Evolutionary conservation across 352 stramenopile species (phyloP).

Genomic region (Phytophthora niederhauseri): DNA sequence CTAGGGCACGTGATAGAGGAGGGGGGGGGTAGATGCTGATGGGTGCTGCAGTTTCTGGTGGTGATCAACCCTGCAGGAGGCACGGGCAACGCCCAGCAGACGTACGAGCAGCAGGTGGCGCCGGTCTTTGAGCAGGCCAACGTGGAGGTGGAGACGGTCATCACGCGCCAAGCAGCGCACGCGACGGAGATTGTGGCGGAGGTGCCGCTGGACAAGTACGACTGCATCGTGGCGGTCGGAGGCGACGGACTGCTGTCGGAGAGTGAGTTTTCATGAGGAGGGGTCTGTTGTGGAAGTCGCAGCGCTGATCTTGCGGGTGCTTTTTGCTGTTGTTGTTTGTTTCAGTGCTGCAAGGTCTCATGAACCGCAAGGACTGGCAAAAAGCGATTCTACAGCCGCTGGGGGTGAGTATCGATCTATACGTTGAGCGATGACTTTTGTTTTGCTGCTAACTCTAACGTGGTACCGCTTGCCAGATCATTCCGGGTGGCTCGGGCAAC

Average conservation of each 20-base stretch:
- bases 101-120: slow-evolving; percentile 54
- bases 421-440: not conserved
- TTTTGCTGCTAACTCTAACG: slow-evolving; percentile 9
- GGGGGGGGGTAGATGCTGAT: not conserved
- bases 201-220: slow-evolving; percentile 56
- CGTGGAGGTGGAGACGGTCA: slow-evolving; percentile 57
- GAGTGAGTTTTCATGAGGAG: slow-evolving; percentile 42
- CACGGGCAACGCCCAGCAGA: slow-evolving; percentile 52
- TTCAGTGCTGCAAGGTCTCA: slow-evolving; percentile 76
- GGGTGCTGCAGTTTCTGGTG: slow-evolving; percentile 56
- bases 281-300: not conserved
- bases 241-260: slow-evolving; percentile 76
- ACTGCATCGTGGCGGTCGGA: slow-evolving; percentile 70
- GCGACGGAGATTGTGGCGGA: slow-evolving; percentile 55
- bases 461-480: slow-evolving; percentile 29
- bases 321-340: slow-evolving; percentile 1
- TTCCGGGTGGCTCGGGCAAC: slow-evolving; percentile 69
- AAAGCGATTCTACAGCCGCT: slow-evolving; percentile 59
- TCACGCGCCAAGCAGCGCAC: slow-evolving; percentile 60
- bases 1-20: not conserved
- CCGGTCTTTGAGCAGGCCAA: slow-evolving; percentile 61
- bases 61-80: slow-evolving; percentile 77
- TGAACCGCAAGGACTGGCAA: slow-evolving; percentile 64
- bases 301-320: slow-evolving; percentile 9
- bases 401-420: slow-evolving; percentile 37